Evolutionary conservation across 1,284 basidiomycete genomes (phyloP), one percentile per base, ranked within the genome.

Genomic region (Rhodotorula sp.): DNA sequence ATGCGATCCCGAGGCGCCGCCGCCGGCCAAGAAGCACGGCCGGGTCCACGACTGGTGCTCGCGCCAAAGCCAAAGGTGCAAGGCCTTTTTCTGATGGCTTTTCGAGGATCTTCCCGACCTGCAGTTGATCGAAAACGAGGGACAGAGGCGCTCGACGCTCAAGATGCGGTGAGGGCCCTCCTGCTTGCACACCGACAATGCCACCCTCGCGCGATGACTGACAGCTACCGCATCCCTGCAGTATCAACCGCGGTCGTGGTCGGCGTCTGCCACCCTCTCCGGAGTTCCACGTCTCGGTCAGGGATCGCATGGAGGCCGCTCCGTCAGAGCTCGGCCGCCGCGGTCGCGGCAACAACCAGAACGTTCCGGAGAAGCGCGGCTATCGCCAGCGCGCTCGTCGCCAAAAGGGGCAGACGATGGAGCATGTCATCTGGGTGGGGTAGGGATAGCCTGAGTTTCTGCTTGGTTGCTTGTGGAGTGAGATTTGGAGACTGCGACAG

Each of bases 211-310:
- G 48, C 31, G 3, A 8, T 29, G 3, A 16, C 62, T 70, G 72
- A 5, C 20, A 3, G 43, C 10, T 43, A 43, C 39, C 8, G 8
- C 39, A 43, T 43, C 10, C 39, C 39, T 14, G 39, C 39, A 43
- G 62, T 8, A 21, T 62, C 26, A 68, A 74, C 59, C 34, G 57
- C 26, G 73, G 73, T 16, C 69, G 68, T 29, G 70, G 70, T 6
- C 67, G 73, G 6, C 5, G 46, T 29, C n/a, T 74, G 10, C 64
- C 70, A 1, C 58, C 58, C 0, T 39, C 52, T 5, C 58, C 73
- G 14, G n/a, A 34, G 14, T 65, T 71, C 65, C 73, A 74, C 48
- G 61, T 58, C 46, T 67, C 67, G 6, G 73, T 74, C 48, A n/a
- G 34, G 15, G 61, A 62, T 3, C 67, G 73, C 48, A 43, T 71